phyloP scores from a whole-genome alignment of 2,329 filamentous ascomycete genomes.

The Scopulariopsis brevicaulis region DNA sequence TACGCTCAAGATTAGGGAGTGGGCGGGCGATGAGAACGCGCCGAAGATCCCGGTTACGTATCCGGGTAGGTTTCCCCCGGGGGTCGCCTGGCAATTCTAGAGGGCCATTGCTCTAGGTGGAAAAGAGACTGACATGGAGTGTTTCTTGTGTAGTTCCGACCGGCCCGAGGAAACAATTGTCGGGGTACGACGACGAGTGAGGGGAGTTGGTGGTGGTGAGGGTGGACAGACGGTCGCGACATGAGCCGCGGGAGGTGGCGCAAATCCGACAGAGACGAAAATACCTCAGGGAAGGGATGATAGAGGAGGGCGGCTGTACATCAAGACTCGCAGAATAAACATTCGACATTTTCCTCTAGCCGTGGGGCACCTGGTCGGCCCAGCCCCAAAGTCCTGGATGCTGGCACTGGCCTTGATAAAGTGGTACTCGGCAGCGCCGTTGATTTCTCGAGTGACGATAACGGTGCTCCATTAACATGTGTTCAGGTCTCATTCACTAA shows the following conservation, averaged over 20 bases:
- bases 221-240: not conserved
- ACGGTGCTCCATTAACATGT: too few species aligned
- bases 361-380: not conserved
- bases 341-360: not conserved
- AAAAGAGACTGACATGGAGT: not conserved
- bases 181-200: constrained; percentile 47
- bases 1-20: constrained; percentile 62
- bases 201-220: not conserved
- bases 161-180: constrained; percentile 46
- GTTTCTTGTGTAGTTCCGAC: constrained; percentile 34
- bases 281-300: not conserved
- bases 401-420: too few species aligned
- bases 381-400: too few species aligned
- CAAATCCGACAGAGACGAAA: not conserved
- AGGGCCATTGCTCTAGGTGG: not conserved
- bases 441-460: too few species aligned
- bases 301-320: not conserved
- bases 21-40: constrained; percentile 63
- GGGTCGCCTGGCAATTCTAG: not conserved
- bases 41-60: constrained; percentile 77
- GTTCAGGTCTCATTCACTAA: too few species aligned
- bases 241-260: not conserved
- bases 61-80: constrained; percentile 57
- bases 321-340: not conserved
- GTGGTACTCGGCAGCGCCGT: too few species aligned